Percentiles rank a stretch among this genome's conserved stretches.
Evolutionary conservation across 2,329 filamentous ascomycete genomes (phyloP).

Genomic region (Cytospora paraplurivora): DNA sequence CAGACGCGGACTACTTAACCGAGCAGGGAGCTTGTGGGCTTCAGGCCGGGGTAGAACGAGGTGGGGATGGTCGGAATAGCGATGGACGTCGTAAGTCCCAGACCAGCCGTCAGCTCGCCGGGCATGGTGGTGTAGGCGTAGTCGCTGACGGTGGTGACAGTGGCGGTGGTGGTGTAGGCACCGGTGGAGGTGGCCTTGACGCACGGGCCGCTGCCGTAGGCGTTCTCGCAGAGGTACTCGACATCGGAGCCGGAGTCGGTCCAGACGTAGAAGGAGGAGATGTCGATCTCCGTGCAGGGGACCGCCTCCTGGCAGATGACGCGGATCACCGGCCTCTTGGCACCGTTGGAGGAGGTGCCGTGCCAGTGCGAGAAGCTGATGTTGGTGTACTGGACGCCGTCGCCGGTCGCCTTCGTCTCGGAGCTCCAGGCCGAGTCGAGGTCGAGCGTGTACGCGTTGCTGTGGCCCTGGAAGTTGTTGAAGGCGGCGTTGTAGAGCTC

Average conservation of each 20-base stretch:
- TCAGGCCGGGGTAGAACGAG: slow-evolving; percentile 25
- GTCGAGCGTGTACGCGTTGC: slow-evolving; percentile 61
- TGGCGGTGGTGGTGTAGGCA: slow-evolving; percentile 28
- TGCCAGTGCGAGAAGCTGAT: slow-evolving; percentile 59
- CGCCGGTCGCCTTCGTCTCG: slow-evolving; percentile 38
- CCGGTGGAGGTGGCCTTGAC: slow-evolving; percentile 19
- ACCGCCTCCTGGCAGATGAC: slow-evolving; percentile 51
- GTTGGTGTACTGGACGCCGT: slow-evolving; percentile 55
- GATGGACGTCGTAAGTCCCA: slow-evolving; percentile 23
- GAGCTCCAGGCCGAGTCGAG: slow-evolving; percentile 55
- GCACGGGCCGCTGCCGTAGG: slow-evolving; percentile 30
- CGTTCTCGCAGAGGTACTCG: slow-evolving; percentile 29
- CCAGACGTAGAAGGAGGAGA: slow-evolving; percentile 56
- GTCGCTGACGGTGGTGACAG: slow-evolving; percentile 15
- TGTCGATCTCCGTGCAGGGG: slow-evolving; percentile 55
- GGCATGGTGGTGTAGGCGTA: slow-evolving; percentile 27
- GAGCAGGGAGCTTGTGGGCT: slow-evolving; percentile 18
- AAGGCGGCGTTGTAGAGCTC: slow-evolving; percentile 52
- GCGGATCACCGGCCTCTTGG: slow-evolving; percentile 54
- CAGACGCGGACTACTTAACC: background rate
- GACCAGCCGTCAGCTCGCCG: slow-evolving; percentile 16
- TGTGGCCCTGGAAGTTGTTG: slow-evolving; percentile 62
- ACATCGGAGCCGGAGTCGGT: slow-evolving; percentile 46
- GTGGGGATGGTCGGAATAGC: slow-evolving; percentile 24
- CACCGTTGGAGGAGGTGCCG: slow-evolving; percentile 53